These are phyloP conservation scores for Sporothrix phasma DNA, from an alignment of 2,329 filamentous ascomycete genomes.

Conservation along the genomic window DNA sequence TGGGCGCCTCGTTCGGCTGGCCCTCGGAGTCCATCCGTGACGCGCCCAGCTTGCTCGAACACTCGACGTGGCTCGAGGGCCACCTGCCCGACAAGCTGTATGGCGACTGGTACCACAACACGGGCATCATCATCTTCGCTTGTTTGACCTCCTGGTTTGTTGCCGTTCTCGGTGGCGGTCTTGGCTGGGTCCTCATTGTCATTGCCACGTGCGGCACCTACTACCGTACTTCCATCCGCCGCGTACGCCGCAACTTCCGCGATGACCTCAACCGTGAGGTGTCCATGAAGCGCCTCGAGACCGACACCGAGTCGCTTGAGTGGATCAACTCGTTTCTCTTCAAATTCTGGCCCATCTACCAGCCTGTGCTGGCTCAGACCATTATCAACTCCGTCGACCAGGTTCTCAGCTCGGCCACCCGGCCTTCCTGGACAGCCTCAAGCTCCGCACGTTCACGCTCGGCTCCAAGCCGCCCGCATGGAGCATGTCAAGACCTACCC, in stretches of 20 bases:
- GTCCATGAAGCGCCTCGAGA: constrained; percentile 77
- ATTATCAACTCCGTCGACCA: constrained; percentile 93
- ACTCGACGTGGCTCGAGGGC: constrained; percentile 77
- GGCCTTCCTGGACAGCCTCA: constrained; percentile 83
- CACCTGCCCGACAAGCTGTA: constrained; percentile 83
- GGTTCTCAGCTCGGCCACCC: constrained; percentile 84
- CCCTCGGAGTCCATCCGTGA: constrained; percentile 46
- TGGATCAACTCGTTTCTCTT: constrained; percentile 99
- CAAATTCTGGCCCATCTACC: constrained; percentile 99
- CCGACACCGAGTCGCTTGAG: constrained; percentile 83
- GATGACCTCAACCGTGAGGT: constrained; percentile 83
- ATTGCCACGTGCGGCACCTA: constrained; percentile 92
- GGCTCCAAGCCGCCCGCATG: constrained; percentile 92
- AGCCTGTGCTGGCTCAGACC: constrained; percentile 82
- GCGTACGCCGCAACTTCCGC: constrained; percentile 88
- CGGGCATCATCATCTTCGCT: constrained; percentile 85
- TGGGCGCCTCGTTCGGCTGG: constrained; percentile 85
- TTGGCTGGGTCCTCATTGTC: constrained; percentile 87
- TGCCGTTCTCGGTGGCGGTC: constrained; percentile 77
- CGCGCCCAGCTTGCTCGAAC: constrained; percentile 66
- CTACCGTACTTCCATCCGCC: constrained; percentile 88
- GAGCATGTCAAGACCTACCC: constrained; percentile 98
- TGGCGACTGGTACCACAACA: constrained; percentile 98
- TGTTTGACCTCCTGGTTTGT: constrained; percentile 85
- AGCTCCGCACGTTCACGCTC: constrained; percentile 86